Evolutionary conservation across 2,329 filamentous ascomycete species (phyloP).

Genomic region (Colletotrichum falcatum): DNA sequence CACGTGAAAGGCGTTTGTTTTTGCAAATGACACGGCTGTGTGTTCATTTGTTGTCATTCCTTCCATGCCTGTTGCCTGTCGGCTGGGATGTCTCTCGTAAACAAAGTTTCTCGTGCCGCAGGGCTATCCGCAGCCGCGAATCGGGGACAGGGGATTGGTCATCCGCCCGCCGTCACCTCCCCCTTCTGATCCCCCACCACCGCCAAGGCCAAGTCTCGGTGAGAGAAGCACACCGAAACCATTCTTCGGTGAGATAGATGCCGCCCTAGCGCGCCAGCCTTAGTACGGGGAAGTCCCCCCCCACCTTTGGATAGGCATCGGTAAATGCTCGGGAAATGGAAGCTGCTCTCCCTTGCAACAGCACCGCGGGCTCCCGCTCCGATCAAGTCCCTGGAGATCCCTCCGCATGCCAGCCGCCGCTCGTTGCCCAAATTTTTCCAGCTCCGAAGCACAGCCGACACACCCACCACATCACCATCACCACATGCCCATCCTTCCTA

Average conservation of each 20-base stretch:
- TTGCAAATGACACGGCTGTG: background rate
- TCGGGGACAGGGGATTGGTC: conserved; percentile 30
- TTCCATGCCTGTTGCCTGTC: conserved; percentile 8
- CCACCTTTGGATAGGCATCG: conserved; percentile 11
- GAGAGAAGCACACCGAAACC: conserved; percentile 15
- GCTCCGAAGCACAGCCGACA: conserved; percentile 36
- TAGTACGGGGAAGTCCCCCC: background rate
- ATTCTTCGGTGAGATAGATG: background rate
- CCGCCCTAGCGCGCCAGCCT: conserved; percentile 4
- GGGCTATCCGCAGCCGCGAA: conserved; percentile 14
- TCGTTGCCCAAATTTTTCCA: conserved; percentile 35
- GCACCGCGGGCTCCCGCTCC: conserved; percentile 17
- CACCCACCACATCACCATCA: conserved; percentile 35
- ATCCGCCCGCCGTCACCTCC: conserved; percentile 9
- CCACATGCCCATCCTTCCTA: conserved; percentile 37
- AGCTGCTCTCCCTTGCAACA: conserved; percentile 1
- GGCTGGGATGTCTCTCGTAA: conserved; percentile 6
- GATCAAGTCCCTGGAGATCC: conserved; percentile 25
- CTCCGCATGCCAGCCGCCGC: conserved; percentile 21
- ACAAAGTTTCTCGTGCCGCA: conserved; percentile 19
- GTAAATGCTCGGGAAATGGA: conserved; percentile 35
- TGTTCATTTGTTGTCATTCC: conserved; percentile 4
- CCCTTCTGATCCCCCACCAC: background rate
- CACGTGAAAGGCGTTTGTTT: conserved; percentile 20
- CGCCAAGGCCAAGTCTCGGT: background rate